A percentile compares a stretch with the other conserved stretches of the same genome.
These are phyloP conservation scores for Nicotiana knightiana DNA, from an alignment of 257 asterid genomes.

Conservation along the genomic window DNA sequence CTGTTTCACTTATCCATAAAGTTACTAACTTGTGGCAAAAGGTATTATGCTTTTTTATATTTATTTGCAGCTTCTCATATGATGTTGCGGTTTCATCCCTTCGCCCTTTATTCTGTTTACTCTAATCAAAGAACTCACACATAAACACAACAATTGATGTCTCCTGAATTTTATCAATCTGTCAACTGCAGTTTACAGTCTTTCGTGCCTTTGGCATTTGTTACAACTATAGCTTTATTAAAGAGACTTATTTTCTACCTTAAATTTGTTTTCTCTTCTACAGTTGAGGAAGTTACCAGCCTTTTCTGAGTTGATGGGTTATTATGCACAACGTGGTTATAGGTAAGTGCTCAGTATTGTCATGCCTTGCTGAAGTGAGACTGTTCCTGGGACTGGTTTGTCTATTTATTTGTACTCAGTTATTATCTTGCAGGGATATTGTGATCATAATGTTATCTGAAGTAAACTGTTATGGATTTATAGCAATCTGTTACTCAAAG, in stretches of 20 bases:
- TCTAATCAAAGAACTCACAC: neutral
- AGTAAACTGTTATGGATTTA: neutral
- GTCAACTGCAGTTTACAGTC: neutral
- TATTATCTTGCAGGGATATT: neutral
- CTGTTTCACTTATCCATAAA: slow-evolving; percentile 58
- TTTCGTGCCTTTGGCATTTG: neutral
- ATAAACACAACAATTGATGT: neutral
- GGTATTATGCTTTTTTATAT: slow-evolving; percentile 33
- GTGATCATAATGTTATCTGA: neutral
- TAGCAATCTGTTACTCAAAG: slow-evolving; percentile 2
- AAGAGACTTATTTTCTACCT: slow-evolving; percentile 13
- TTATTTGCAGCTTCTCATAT: neutral
- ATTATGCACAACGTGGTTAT: slow-evolving; percentile 68
- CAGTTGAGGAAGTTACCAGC: slow-evolving; percentile 77
- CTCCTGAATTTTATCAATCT: neutral
- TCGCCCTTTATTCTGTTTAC: neutral
- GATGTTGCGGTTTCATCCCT: neutral
- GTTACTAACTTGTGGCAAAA: slow-evolving; percentile 46
- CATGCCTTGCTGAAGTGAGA: neutral
- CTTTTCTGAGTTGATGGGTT: slow-evolving; percentile 56
- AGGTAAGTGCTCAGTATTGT: slow-evolving; percentile 39
- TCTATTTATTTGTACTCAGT: neutral
- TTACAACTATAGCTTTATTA: neutral
- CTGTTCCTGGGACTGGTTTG: neutral
- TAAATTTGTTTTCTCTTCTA: slow-evolving; percentile 15